Evolutionary conservation across 2,329 filamentous ascomycete species (phyloP), one percentile per base, ranked within the genome.

Genomic region (Talaromyces sp.): DNA sequence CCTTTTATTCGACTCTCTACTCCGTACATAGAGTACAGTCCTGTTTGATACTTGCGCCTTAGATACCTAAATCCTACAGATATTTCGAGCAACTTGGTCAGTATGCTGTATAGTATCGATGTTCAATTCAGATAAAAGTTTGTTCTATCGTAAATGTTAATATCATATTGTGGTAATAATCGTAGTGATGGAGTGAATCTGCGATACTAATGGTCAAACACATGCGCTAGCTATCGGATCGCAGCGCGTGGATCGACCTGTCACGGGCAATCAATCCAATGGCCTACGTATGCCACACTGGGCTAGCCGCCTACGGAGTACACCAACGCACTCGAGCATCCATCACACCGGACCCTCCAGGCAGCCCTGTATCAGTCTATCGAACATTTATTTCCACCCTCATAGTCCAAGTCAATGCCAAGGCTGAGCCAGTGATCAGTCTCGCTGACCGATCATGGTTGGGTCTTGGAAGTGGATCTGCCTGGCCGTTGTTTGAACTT

Each of bases 161-260:
- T 36, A 15, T 36, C 11, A 15, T 34, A 36, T 36, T 36, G 34
- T 36, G 4, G 34, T 45, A 45, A 40, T 45, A 38, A 17, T 38
- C 4, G 40, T 45, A 43, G n/a, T 7, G 7, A 45, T n/a, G n/a
- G n/a, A n/a, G n/a, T n/a, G n/a, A n/a, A n/a, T n/a, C n/a, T n/a
- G n/a, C n/a, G n/a, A n/a, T n/a, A n/a, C n/a, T n/a, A 25, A 47
- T 43, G 34, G 13, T 34, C 31, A 36, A 4, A 1, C n/a, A 22
- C 10, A 53, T 29, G n/a, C 56, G 56, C 56, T 58, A 58, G 51
- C 36, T 45, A 19, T 65, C 59, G 64, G 60, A 62, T 62, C 38
- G 64, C 51, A 62, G 56, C 43, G 51, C 38, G 61, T 65, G 63
- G 63, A 65, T 65, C 64, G 64, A 61, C 64, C 64, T 61, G 64